Conservation (phyloP, 345 rosid genomes). For the Geranium brycei region DNA sequence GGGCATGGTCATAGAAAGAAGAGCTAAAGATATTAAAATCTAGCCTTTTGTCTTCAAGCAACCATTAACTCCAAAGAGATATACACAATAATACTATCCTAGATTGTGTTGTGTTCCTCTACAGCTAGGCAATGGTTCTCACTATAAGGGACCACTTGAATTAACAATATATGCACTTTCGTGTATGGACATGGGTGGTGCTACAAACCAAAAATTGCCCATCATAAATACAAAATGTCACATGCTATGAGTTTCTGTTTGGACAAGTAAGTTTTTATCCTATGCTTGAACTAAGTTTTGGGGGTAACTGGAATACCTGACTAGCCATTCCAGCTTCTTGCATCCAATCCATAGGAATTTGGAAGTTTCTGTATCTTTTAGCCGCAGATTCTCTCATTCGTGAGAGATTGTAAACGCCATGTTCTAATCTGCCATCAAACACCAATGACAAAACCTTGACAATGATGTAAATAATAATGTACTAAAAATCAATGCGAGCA, state of each 20-base stretch:
- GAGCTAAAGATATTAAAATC: too few species aligned
- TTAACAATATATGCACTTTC: slow-evolving; percentile 29
- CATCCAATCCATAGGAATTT: slow-evolving; percentile 89
- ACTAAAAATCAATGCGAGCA: not conserved
- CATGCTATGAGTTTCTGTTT: not conserved
- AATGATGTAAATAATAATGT: not conserved
- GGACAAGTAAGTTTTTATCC: not conserved
- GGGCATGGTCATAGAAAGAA: too few species aligned
- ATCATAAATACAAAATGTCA: not conserved
- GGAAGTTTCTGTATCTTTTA: slow-evolving; percentile 47
- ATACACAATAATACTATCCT: too few species aligned
- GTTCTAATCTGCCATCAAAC: slow-evolving; percentile 52
- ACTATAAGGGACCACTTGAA: slow-evolving; percentile 14
- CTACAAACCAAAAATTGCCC: slow-evolving; percentile 9
- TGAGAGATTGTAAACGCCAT: slow-evolving; percentile 76
- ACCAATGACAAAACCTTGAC: not conserved
- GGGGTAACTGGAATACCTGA: slow-evolving; percentile 38
- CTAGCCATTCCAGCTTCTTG: slow-evolving; percentile 75
- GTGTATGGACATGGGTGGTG: slow-evolving; percentile 15
- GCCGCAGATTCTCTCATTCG: slow-evolving; percentile 85
- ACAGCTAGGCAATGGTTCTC: slow-evolving; percentile 19
- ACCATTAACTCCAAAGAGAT: too few species aligned
- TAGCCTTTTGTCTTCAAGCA: too few species aligned
- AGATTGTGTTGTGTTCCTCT: too few species aligned
- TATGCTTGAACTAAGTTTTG: not conserved